Evolutionary conservation across 345 rosid genomes (phyloP).

Genomic region (Barbarea vulgaris): DNA sequence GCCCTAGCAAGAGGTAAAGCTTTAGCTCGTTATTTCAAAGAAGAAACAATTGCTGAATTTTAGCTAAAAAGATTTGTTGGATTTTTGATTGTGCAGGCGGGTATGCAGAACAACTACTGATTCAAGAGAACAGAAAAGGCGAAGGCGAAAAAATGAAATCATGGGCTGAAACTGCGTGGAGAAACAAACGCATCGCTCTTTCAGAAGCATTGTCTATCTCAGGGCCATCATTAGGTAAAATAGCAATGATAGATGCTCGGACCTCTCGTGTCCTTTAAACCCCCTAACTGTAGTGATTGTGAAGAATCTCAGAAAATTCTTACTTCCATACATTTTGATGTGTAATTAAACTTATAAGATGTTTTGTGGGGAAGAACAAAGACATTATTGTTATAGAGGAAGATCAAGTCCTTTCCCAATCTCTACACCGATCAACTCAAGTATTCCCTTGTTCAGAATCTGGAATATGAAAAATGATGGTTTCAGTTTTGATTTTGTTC

Average conservation of each 20-base stretch:
- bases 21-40: neutral
- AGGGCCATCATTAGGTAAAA: constrained; percentile 43
- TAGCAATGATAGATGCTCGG: constrained; percentile 68
- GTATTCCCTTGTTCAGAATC: constrained; percentile 84
- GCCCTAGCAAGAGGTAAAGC: constrained; percentile 84
- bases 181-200: constrained; percentile 62
- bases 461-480: constrained; percentile 27
- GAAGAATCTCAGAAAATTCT: constrained; percentile 4
- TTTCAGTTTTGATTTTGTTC: neutral
- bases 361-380: neutral
- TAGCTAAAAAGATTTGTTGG: neutral
- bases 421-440: constrained; percentile 76
- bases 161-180: constrained; percentile 85
- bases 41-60: neutral
- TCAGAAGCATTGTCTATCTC: constrained; percentile 59
- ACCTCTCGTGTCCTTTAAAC: constrained; percentile 47
- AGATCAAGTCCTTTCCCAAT: constrained; percentile 88
- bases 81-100: constrained; percentile 53
- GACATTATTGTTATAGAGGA: constrained; percentile 59
- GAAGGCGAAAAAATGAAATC: constrained; percentile 87
- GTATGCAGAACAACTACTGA: constrained; percentile 67
- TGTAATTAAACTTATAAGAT: neutral
- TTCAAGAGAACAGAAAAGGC: constrained; percentile 69
- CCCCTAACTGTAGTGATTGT: neutral
- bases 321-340: constrained; percentile 12